Evolutionary conservation across 1,284 basidiomycete species (phyloP), one percentile per base, ranked within the genome.

Genomic region (Irpex sp.): DNA sequence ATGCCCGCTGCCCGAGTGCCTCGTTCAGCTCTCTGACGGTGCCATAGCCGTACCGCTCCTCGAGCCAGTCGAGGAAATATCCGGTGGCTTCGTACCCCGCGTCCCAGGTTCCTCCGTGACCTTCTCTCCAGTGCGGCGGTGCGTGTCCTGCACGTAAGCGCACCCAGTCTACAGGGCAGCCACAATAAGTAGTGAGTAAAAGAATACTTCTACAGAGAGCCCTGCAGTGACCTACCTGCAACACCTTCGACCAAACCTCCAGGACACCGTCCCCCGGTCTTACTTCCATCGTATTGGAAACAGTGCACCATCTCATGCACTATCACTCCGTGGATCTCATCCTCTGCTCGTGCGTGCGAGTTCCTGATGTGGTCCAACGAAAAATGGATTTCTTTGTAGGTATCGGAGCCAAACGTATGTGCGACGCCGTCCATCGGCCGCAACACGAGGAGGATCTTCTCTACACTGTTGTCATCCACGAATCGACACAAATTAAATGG

Each of bases 21-120:
- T 69, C 78, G 65, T 90, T 90, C 36, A 90, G 74, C 67, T 79
- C 78, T 49, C 75, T 76, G 16, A 90, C 71, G 9, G 80, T 80
- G 28, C 82, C 82, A 14, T 74, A 70, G 10, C 85, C 85, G 65
- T 81, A 80, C 35, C 77, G 75, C 16, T 69, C 71, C 69, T 89
- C 86, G 66, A 90, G 73, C 87, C 87, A 90, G 61, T 84, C 80
- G 56, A 91, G 81, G 68, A 91, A 90, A 70, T 82, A 90, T 2
- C 80, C 88, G 0, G 89, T 91, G 28, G 76, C 78, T 53, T 84
- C 81, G 72, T 90, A 90, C 18, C 88, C 88, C 18, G 80, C 84
- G 64, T 91, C 89, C 89, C 89, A 91, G 49, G 75, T 77, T 35
- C 77, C 78, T 2, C 78, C 79, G 35, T 69, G 69, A 7, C 71